Base-by-base conservation (phyloP, 352 stramenopile genomes). In the Phytophthora chlamydospora region DNA sequence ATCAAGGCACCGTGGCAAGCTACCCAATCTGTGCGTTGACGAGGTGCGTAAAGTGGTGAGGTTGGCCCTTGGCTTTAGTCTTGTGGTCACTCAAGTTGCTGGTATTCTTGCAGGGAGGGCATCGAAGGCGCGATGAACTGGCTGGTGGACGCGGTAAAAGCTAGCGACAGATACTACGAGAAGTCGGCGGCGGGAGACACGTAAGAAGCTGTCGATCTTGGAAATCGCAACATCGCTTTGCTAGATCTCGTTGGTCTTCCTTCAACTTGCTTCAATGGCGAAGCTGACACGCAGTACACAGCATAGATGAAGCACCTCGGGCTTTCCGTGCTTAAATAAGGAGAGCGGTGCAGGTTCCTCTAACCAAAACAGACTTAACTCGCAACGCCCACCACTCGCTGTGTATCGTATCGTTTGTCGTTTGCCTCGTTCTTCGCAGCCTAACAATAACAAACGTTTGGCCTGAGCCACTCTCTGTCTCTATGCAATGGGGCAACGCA, bases 101-200 rank as follows among this genome's bases (percentile, higher is more conserved):
- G 33, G 36, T n/a, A 36, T 43, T 45, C 34, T 21, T 31, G 31
- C 49, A 88, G 78, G 36, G 79, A 90, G 42, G 84, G 85, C 36
- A 82, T 93, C 40, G 76, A 88, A 62, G 71, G 57, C 24, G 82
- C 83, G 10, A 88, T 93, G 58, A 78, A 88, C 51, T 91, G 80
- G 80, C 63, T 93, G 41, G 80, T 93, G 12, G 71, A 88, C 43
- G 72, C 76, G 34, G 85, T 91, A 62, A 90, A 88, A 61, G 47
- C 61, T 34, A 90, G 76, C 61, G 83, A 91, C 58, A 76, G 85
- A 55, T 93, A 78, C 65, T 83, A 82, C 52, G 64, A 76, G 31
- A 87, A 85, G 53, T 34, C 55, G 29, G 53, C 66, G 0, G 42
- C 61, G 12, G 62, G 59, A 2, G 47, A 39, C 6, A 69, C 62